Evolutionary conservation across 2,329 filamentous ascomycete genomes (phyloP).

Genomic region (Calonectria hawksworthii): DNA sequence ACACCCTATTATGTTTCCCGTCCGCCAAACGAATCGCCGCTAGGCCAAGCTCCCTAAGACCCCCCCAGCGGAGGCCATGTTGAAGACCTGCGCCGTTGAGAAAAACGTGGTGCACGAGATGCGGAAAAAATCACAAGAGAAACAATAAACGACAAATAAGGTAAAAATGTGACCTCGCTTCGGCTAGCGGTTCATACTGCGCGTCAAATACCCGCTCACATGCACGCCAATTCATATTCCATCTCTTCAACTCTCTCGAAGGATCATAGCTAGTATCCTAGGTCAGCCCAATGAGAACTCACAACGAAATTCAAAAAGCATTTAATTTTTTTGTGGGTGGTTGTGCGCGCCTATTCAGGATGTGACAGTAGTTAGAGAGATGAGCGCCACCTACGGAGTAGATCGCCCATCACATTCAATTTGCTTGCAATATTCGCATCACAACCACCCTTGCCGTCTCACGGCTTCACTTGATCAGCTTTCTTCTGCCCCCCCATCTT

Average conservation of each 20-base stretch:
- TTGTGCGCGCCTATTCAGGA: background rate
- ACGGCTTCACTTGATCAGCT: background rate
- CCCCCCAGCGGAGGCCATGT: background rate
- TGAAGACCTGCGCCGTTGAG: background rate
- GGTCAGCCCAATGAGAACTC: background rate
- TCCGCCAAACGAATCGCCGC: slow-evolving; percentile 22
- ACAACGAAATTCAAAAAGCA: background rate
- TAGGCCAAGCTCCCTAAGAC: background rate
- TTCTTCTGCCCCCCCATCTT: background rate
- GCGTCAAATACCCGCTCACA: background rate
- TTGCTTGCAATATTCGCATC: background rate
- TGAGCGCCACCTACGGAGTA: background rate
- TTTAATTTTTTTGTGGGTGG: background rate
- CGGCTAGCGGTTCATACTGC: background rate
- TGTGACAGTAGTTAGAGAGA: background rate
- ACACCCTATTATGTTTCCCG: slow-evolving; percentile 38
- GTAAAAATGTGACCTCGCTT: background rate
- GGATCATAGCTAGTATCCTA: background rate
- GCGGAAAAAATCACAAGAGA: background rate
- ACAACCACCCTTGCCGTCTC: slow-evolving; percentile 6
- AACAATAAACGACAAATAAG: background rate
- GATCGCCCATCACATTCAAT: background rate
- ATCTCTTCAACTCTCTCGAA: background rate
- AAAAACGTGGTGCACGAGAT: background rate
- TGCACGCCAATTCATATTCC: background rate